A percentile compares a stretch with the other conserved stretches of the same genome.
Evolutionary conservation across 2,329 filamentous ascomycete species (phyloP).

Genomic region (Calonectria ilicicola): DNA sequence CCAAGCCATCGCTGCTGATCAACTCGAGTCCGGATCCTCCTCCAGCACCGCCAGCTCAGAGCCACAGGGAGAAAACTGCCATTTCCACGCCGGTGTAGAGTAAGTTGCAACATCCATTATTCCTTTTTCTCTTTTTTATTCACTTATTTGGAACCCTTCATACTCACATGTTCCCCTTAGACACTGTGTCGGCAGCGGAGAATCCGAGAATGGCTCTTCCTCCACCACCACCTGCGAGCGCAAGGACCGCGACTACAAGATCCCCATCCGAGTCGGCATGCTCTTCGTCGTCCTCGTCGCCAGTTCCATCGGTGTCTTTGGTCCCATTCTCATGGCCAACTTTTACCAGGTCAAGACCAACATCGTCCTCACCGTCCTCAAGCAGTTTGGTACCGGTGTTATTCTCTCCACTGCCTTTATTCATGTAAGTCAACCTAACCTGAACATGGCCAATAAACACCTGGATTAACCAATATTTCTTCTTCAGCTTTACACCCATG

Average conservation of each 20-base stretch:
- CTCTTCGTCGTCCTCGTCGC: constrained; percentile 80
- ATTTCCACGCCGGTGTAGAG: constrained; percentile 83
- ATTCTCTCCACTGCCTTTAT: constrained; percentile 79
- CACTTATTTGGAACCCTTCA: background rate
- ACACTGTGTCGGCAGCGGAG: constrained; percentile 66
- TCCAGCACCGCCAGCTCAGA: constrained; percentile 12
- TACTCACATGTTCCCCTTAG: constrained; percentile 41
- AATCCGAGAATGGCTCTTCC: constrained; percentile 14
- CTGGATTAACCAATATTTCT: background rate
- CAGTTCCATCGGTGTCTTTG: constrained; percentile 76
- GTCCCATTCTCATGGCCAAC: constrained; percentile 71
- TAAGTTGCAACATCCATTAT: constrained; percentile 51
- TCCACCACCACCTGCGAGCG: constrained; percentile 58
- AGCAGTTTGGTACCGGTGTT: constrained; percentile 80
- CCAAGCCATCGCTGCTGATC: constrained; percentile 27
- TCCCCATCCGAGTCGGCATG: constrained; percentile 76
- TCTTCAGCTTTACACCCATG: constrained; percentile 76
- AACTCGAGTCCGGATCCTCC: constrained; percentile 28
- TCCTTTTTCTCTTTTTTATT: too few species aligned
- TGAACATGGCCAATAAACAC: too few species aligned
- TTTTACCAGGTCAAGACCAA: constrained; percentile 63
- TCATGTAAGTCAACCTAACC: constrained; percentile 58
- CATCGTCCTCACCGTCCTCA: constrained; percentile 71
- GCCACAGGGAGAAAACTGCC: constrained; percentile 62
- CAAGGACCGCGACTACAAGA: constrained; percentile 70